Evolutionary conservation across 306 rosid genomes (phyloP).

Genomic region (Dalbergia cochinchinensis): DNA sequence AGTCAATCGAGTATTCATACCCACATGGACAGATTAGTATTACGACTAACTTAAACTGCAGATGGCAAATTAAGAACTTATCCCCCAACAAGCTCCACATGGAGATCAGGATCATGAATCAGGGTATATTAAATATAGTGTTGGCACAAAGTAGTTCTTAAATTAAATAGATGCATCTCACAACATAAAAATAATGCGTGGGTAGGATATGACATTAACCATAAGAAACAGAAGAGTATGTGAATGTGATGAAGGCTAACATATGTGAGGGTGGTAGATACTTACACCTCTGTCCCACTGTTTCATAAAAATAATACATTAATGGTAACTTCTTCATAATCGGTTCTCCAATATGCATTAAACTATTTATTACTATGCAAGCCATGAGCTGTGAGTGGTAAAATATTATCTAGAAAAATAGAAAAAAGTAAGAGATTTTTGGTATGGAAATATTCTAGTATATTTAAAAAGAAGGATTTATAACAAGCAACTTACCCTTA

Average conservation of each 20-base stretch:
- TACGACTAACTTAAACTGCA: not conserved
- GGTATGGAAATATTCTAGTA: not conserved
- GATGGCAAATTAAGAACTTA: conserved; percentile 10
- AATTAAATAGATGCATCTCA: not conserved
- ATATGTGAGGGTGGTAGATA: not conserved
- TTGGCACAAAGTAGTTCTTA: not conserved
- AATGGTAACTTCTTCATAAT: not conserved
- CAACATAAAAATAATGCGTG: too few species aligned
- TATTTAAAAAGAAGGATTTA: not conserved
- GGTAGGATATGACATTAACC: not conserved
- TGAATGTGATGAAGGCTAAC: not conserved
- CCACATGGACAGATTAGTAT: not conserved
- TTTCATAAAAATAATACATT: not conserved
- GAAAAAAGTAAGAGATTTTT: not conserved
- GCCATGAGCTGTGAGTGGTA: conserved; percentile 5
- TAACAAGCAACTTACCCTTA: conserved; percentile 6
- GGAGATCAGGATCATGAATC: not conserved
- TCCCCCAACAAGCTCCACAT: conserved; percentile 3
- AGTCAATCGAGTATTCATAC: not conserved
- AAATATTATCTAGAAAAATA: not conserved
- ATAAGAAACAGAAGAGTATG: not conserved
- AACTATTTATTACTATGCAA: not conserved
- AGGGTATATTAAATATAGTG: too few species aligned
- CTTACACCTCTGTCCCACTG: not conserved
- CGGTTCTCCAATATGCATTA: not conserved